Evolutionary conservation across 768 basidiomycete species (phyloP), one percentile per base, ranked within the genome.

Genomic region (Leucosporidium creatinivorum): DNA sequence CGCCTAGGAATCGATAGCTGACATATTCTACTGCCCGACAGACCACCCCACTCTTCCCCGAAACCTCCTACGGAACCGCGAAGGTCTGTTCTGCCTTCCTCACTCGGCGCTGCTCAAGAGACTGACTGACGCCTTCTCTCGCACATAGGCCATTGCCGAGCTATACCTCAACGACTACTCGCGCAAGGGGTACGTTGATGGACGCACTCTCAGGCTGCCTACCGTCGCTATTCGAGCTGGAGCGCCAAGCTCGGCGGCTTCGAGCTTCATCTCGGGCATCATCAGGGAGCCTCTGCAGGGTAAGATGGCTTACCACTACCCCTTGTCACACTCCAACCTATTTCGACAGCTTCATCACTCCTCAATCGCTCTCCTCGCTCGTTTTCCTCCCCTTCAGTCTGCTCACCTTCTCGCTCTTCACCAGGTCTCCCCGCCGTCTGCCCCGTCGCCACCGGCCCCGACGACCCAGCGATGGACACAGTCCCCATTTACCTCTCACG

Each of bases 201-300:
- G 84, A 25, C 82, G 84, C 44, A 83, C 85, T 70, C 76, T 86
- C 33, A 84, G 85, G 55, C 79, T 85, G 3, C 85, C 85, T 8
- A 85, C 85, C 4, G 82, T 86, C 67, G 81, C 82, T 61, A 83
- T 85, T 56, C 81, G 85, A 49, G 80, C 84, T 8, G 84, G 85
- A 62, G 79, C 79, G 5, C 84, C 85, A 8, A 79, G 83, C 4
- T 81, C 81, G 5, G 85, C 85, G 1, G 82, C 84, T 4, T 84
- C 83, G 18, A 79, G 83, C 1, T 85, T 85, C 77, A 80, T 85
- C 65, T 84, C 83, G 19, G 83, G 84, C 81, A 76, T 86, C 73
- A 82, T 85, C 67, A 81, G 85, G 13, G 85, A 86, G 74, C 84
- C 85, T 0, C 77, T 86, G 6, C 81, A 83, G 63, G 84, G 84